Percentiles rank a stretch among this genome's conserved stretches.
Evolutionary conservation across 495 filamentous ascomycete genomes (phyloP).

Genomic region (Chaetomium fimeti): DNA sequence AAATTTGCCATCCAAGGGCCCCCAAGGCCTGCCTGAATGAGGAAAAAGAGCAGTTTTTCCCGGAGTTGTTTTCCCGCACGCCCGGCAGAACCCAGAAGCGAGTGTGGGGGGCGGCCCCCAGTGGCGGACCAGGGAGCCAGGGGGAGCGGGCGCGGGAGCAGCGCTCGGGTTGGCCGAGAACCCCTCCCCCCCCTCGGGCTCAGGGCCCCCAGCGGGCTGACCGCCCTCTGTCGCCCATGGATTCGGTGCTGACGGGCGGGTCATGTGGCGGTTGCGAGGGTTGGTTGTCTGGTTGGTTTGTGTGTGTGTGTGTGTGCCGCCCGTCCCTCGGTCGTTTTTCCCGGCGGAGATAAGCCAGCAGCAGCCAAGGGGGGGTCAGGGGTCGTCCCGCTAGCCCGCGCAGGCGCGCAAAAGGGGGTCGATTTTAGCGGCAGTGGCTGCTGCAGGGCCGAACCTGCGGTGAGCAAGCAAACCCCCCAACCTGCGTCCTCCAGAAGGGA

Average conservation of each 20-base stretch:
- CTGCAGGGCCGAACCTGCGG: constrained; percentile 9
- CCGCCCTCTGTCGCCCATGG: constrained; percentile 12
- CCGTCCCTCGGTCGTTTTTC: not conserved
- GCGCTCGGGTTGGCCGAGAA: constrained; percentile 6
- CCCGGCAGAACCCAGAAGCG: not conserved
- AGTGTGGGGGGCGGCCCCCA: not conserved
- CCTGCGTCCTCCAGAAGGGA: too few species aligned
- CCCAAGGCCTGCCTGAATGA: not conserved
- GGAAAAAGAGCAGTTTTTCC: not conserved
- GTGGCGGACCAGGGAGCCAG: not conserved
- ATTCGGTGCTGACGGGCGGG: constrained; percentile 9
- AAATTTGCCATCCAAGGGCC: not conserved
- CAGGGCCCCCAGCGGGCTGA: not conserved
- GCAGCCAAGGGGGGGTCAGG: not conserved
- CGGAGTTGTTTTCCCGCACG: not conserved
- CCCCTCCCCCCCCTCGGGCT: too few species aligned
- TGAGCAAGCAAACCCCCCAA: constrained; percentile 10
- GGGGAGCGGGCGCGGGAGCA: not conserved
- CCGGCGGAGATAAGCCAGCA: constrained; percentile 2
- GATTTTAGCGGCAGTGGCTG: not conserved
- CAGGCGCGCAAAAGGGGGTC: not conserved
- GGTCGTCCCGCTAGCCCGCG: not conserved
- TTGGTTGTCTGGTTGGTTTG: too few species aligned
- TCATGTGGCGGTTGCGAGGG: not conserved
- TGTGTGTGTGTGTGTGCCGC: too few species aligned